These are phyloP conservation scores for Favolaschia claudopus DNA, from an alignment of 768 basidiomycete species.

Conservation along the genomic window DNA sequence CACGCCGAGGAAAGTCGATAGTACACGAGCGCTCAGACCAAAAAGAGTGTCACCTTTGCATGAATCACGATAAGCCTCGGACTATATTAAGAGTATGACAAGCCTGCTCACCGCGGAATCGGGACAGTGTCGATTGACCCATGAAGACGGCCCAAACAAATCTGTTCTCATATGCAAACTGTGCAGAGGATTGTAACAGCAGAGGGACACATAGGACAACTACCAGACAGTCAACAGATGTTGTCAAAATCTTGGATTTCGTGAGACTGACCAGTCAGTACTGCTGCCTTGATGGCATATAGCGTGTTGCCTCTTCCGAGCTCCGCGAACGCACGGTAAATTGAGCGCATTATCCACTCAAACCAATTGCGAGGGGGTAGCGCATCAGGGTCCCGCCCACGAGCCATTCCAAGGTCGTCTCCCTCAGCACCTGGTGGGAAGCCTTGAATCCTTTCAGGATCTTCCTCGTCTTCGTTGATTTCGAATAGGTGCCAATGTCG, in stretches of 20 bases:
- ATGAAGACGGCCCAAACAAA: conserved; percentile 83
- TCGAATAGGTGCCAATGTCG: conserved; percentile 57
- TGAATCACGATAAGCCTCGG: background rate
- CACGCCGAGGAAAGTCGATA: conserved; percentile 72
- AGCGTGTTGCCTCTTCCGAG: conserved; percentile 66
- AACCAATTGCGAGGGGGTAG: conserved; percentile 69
- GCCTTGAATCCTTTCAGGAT: conserved; percentile 75
- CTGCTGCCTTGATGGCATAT: conserved; percentile 75
- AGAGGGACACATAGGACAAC: conserved; percentile 67
- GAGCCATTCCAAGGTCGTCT: conserved; percentile 63
- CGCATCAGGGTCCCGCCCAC: conserved; percentile 75
- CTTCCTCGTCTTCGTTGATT: conserved; percentile 67
- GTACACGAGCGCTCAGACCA: conserved; percentile 64
- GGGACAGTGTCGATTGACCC: conserved; percentile 74
- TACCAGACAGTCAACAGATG: conserved; percentile 25
- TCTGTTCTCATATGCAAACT: conserved; percentile 68
- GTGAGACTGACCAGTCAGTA: conserved; percentile 58
- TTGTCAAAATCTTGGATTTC: background rate
- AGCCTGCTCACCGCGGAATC: conserved; percentile 53
- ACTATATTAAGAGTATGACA: background rate
- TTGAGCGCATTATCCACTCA: conserved; percentile 55
- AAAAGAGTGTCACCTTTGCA: conserved; percentile 78
- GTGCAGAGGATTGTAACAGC: conserved; percentile 61
- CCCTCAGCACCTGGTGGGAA: conserved; percentile 45
- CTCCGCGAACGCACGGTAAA: conserved; percentile 49